Base-by-base conservation (phyloP, 2,329 filamentous ascomycete genomes). In the Hypoxylon sp. region DNA sequence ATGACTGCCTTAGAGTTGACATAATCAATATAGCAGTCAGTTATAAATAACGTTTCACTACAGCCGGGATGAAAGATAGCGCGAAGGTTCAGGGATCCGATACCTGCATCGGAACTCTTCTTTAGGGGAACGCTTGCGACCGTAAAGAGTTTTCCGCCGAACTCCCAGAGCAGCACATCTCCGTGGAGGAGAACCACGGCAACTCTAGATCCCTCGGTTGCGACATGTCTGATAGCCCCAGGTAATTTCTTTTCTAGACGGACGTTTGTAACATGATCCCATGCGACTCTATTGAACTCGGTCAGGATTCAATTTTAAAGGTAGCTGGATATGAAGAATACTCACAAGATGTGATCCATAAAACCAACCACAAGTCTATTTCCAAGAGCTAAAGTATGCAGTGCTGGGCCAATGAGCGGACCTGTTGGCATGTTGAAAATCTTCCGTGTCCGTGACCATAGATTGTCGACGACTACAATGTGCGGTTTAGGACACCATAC, bases 91-190 rank as follows among this genome's bases (percentile, higher is more conserved):
- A 30, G 23, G 11, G 43, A 2, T 1, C 45, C 5, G 1, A n/a
- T n/a, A n/a, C n/a, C n/a, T n/a, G 7, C 11, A 23, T 46, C 11
- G 11, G 67, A 21, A n/a, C 23, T 14, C 41, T 56, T 19, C 1
- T 30, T 16, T 4, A 68, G 37, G 32, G 62, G 52, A 12, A 55
- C 46, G 5, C 59, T 64, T 23, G 69, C 8, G 14, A 74, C 37
- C 3, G 57, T 55, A 1, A 48, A 37, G 9, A 69, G 19, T 39
- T 41, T 55, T 8, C 68, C 54, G 2, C 66, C 61, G 7, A 69
- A 71, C 8, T 65, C 67, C 73, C 73, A 74, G 5, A 74, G 14
- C 16, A 73, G 37, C 27, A 73, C 34, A 7, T 70, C 52, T 21
- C 70, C 69, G 8, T 39, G 48, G 30, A 53, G 64, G 34, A 73